Base-by-base conservation (phyloP, 495 filamentous ascomycete genomes). In the Penicillium robsamsonii region DNA sequence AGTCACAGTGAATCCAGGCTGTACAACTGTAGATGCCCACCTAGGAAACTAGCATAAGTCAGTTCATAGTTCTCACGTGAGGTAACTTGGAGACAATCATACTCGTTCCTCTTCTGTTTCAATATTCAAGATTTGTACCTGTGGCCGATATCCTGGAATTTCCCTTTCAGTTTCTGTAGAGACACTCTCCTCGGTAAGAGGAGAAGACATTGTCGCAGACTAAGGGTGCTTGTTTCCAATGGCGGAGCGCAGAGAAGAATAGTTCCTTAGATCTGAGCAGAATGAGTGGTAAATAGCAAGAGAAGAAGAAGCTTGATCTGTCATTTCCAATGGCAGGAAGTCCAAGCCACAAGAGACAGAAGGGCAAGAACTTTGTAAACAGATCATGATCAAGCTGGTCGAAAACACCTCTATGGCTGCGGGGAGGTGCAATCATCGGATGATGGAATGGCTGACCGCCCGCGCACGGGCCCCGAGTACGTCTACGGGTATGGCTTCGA, bases 21-120 rank as follows among this genome's bases (percentile, higher is more conserved):
- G 3, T 5, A 11, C n/a, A 20, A 5, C 11, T 6, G 24, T 37
- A 13, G 24, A 54, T 27, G 55, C 58, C 24, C 56, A 69, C 66
- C 24, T 13, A 41, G 62, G 56, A 56, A 61, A 70, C 67, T 70
- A 46, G 8, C 20, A 22, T 17, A 37, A 3, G 53, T 67, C 31
- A 70, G 64, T 56, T 55, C 20, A 33, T 30, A 15, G 10, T 40
- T 37, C 57, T 56, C 61, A 62, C 56, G 57, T 56, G 60, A 50
- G 55, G n/a, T 42, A 33, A 15, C 25, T 44, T 31, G 17, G 4
- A 30, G 15, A 49, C 15, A 30, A 54, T 69, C 74, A 51, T 54
- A 76, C 75, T 58, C 72, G 64, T 51, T 70, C 52, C 0, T 58
- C 24, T 18, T 64, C 63, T 46, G 62, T 65, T 52, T 78, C 75